Conservation (phyloP, 2,329 filamentous ascomycete genomes). For the Erysiphe pisi region DNA sequence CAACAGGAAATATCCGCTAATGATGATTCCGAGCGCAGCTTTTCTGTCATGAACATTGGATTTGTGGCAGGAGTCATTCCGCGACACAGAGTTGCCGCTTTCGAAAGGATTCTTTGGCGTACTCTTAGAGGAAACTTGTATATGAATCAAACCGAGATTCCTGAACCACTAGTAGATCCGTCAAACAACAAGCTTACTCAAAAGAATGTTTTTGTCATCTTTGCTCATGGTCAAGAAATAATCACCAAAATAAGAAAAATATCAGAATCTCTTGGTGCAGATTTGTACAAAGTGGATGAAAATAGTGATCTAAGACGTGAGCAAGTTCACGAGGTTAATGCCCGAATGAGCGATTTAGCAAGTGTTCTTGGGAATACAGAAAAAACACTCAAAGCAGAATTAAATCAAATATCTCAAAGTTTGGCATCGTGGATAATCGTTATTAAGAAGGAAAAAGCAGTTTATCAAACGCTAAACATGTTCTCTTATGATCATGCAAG, state of each 20-base stretch:
- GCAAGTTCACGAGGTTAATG: slow-evolving; percentile 97
- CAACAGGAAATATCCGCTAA: slow-evolving; percentile 42
- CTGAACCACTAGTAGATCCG: slow-evolving; percentile 83
- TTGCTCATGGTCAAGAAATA: slow-evolving; percentile 96
- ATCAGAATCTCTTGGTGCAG: slow-evolving; percentile 89
- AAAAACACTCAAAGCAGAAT: slow-evolving; percentile 80
- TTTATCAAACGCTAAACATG: slow-evolving; percentile 88
- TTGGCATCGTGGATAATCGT: slow-evolving; percentile 96
- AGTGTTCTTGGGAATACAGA: slow-evolving; percentile 94
- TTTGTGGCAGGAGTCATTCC: slow-evolving; percentile 96
- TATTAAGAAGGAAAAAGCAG: slow-evolving; percentile 95
- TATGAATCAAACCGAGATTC: slow-evolving; percentile 99
- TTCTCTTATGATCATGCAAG: slow-evolving; percentile 95
- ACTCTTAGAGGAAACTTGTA: slow-evolving; percentile 95
- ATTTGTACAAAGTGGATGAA: slow-evolving; percentile 94
- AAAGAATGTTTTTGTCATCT: slow-evolving; percentile 99
- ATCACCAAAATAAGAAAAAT: slow-evolving; percentile 99
- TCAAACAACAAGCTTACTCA: slow-evolving; percentile 80
- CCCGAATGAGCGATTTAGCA: slow-evolving; percentile 75
- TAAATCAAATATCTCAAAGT: slow-evolving; percentile 84
- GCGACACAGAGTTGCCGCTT: slow-evolving; percentile 82
- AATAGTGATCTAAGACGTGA: slow-evolving; percentile 91
- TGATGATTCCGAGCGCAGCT: slow-evolving; percentile 62
- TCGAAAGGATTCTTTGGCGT: slow-evolving; percentile 95
- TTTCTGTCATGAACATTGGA: slow-evolving; percentile 97